These are phyloP conservation scores for Tetrapisispora pingtungensis DNA, from an alignment of 805 yeast species.

Conservation along the genomic window DNA sequence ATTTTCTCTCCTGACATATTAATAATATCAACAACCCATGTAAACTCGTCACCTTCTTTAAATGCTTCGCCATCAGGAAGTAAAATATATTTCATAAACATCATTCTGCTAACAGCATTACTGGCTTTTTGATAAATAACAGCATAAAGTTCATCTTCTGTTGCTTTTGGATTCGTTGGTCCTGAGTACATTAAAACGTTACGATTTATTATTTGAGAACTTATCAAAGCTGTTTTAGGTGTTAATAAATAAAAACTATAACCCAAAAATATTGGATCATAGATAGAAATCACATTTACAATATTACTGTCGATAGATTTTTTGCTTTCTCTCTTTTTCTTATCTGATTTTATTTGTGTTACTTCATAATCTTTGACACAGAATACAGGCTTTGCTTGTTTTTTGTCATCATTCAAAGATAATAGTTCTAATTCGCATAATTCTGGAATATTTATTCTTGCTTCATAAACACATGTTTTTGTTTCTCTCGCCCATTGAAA, in stretches of 20 bases:
- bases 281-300: slow-evolving; percentile 12
- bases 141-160: background rate
- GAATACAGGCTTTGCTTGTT: slow-evolving; percentile 11
- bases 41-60: slow-evolving; percentile 23
- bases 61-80: slow-evolving; percentile 12
- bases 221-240: slow-evolving; percentile 3
- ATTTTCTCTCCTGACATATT: slow-evolving; percentile 20
- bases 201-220: background rate
- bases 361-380: slow-evolving; percentile 7
- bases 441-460: slow-evolving; percentile 40
- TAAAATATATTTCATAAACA: slow-evolving; percentile 10
- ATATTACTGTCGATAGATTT: background rate
- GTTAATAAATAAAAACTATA: slow-evolving; percentile 18
- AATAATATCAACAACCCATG: slow-evolving; percentile 26
- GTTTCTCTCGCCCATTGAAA: slow-evolving; percentile 39
- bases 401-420: slow-evolving; percentile 17
- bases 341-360: background rate
- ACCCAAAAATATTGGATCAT: slow-evolving; percentile 21
- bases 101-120: slow-evolving; percentile 16
- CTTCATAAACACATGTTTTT: slow-evolving; percentile 48
- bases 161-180: background rate
- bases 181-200: slow-evolving; percentile 3
- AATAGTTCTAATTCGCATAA: slow-evolving; percentile 36
- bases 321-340: background rate
- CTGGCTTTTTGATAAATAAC: slow-evolving; percentile 10